Percentiles rank a stretch among this genome's conserved stretches.
phyloP scores from a whole-genome alignment of 2,329 filamentous ascomycete species.

The Talaromyces sp. region DNA sequence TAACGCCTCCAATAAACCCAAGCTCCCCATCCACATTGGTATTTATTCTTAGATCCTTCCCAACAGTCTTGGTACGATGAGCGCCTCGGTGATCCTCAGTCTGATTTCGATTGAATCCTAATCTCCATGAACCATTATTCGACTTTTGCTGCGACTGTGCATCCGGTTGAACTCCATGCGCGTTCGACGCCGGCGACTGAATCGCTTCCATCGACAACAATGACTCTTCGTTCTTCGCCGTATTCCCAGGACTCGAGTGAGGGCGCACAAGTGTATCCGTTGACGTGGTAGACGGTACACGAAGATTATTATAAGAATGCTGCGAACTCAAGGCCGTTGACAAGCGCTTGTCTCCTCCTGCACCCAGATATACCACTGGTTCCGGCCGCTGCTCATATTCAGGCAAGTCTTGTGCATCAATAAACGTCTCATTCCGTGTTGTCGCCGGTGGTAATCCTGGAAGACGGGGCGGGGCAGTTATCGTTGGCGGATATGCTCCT shows the following conservation, averaged over 20 bases:
- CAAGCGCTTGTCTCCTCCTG: constrained; percentile 15
- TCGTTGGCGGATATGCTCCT: constrained; percentile 16
- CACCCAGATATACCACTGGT: not conserved
- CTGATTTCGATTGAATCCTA: constrained; percentile 16
- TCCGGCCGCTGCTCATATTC: not conserved
- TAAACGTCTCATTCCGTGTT: constrained; percentile 30
- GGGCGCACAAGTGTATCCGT: constrained; percentile 30
- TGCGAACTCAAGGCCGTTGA: constrained; percentile 24
- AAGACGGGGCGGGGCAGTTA: constrained; percentile 34
- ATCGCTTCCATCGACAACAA: constrained; percentile 30
- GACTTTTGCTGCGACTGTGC: constrained; percentile 11
- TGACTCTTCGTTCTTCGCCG: constrained; percentile 25
- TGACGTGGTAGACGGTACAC: constrained; percentile 28
- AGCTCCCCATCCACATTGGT: constrained; percentile 17
- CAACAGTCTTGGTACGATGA: not conserved
- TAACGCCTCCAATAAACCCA: constrained; percentile 19
- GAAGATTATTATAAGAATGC: constrained; percentile 32
- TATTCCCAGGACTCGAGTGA: constrained; percentile 34
- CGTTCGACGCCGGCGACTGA: constrained; percentile 29
- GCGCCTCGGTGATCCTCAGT: constrained; percentile 8
- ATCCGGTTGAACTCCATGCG: constrained; percentile 9
- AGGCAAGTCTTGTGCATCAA: constrained; percentile 22
- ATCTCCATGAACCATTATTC: constrained; percentile 18
- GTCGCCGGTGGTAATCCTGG: constrained; percentile 34
- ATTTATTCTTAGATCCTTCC: constrained; percentile 18